Conservation (phyloP, 73 alveolate genomes). For the Symbiodinium natans region DNA sequence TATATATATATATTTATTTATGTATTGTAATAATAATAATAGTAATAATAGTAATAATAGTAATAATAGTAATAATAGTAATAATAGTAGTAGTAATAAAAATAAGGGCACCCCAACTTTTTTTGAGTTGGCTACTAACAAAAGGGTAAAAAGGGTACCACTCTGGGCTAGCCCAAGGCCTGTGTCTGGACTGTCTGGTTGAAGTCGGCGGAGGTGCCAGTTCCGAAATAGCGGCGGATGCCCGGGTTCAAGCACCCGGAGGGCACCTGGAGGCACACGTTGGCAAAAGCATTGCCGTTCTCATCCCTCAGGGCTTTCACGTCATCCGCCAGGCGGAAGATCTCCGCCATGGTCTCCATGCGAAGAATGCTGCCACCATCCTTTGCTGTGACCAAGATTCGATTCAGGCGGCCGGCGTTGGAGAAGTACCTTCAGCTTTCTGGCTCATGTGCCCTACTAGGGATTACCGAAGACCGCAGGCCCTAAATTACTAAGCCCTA, state of each 20-base stretch:
- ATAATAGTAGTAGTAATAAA: background rate
- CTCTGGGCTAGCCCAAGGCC: too few relatives aligned
- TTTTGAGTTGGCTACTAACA: too few relatives aligned
- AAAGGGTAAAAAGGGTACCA: too few relatives aligned
- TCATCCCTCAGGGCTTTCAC: conserved; percentile 27
- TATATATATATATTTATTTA: too few relatives aligned
- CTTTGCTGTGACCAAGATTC: conserved; percentile 29
- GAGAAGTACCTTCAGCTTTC: background rate
- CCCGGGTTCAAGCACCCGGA: conserved; percentile 29
- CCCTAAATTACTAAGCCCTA: background rate
- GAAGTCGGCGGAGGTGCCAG: conserved; percentile 51
- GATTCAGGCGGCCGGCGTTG: background rate
- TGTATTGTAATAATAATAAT: too few relatives aligned
- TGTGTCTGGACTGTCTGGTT: conserved; percentile 25
- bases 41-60: too few relatives aligned
- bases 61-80: too few relatives aligned
- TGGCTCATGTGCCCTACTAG: background rate
- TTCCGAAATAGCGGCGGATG: background rate
- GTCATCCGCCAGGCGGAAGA: conserved; percentile 32
- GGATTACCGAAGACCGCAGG: background rate
- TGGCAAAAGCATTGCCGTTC: background rate
- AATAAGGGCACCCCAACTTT: too few relatives aligned
- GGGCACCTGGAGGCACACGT: background rate
- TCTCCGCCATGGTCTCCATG: conserved; percentile 33
- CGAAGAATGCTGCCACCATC: conserved; percentile 69